Base-by-base conservation (phyloP, 1,139 yeast genomes). In the Geotrichum aggregatum region DNA sequence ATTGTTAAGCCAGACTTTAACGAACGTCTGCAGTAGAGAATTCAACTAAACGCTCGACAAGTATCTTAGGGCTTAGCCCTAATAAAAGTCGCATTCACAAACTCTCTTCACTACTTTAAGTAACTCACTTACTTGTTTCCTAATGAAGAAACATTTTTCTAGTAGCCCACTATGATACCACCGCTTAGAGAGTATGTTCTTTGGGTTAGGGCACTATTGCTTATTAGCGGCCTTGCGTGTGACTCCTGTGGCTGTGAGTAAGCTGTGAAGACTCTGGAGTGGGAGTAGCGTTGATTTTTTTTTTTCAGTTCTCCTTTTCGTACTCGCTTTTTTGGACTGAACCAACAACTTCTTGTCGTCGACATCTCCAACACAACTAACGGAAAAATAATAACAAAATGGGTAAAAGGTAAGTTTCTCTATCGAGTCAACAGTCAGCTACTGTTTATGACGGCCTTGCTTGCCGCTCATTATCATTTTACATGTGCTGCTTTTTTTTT, bases 401-500 rank as follows among this genome's bases (percentile, higher is more conserved):
- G 88, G 88, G 87, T 82, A 83, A 83, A 80, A 81, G 86, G 87
- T 82, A 80, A 47, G 67, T 54, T 22, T 13, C 40, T n/a, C n/a
- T n/a, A n/a, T n/a, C n/a, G n/a, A n/a, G 28, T 1, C 28, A 34
- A 16, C 42, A 13, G 42, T 39, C 24, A n/a, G n/a, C n/a, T n/a
- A n/a, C n/a, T n/a, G n/a, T n/a, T n/a, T n/a, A n/a, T n/a, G 24
- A 5, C 16, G 38, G 38, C 16, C 38, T 14, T 34, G 38, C 10
- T n/a, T n/a, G n/a, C n/a, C n/a, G n/a, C n/a, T n/a, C n/a, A n/a
- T n/a, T n/a, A n/a, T n/a, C n/a, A n/a, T n/a, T n/a, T n/a, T n/a
- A 14, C 16, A 16, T 34, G 5, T 34, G 18, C 18, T n/a, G 6
- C 10, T 34, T 4, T n/a, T 34, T 34, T 16, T 4, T 39, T 39